A percentile compares a stretch with the other conserved stretches of the same genome.
Evolutionary conservation across 2,329 filamentous ascomycete genomes (phyloP).

Genomic region (Penicillium janthinellum): DNA sequence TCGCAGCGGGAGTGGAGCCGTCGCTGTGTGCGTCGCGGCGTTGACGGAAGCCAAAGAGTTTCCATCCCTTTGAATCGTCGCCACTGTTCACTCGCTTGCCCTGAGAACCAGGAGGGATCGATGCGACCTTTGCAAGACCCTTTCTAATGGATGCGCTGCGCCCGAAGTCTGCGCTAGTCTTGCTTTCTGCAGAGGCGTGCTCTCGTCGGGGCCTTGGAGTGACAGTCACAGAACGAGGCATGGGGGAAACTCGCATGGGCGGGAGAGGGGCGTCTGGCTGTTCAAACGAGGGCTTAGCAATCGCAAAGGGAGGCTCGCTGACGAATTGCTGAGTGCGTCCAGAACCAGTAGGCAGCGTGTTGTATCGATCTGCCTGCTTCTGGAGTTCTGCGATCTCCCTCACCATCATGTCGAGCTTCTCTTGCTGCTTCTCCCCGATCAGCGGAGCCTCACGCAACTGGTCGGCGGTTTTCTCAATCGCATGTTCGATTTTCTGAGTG

Average conservation of each 20-base stretch:
- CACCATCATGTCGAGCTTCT: constrained; percentile 13
- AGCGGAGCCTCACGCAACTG: neutral
- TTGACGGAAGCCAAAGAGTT: constrained; percentile 21
- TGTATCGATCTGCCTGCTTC: neutral
- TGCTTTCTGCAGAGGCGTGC: neutral
- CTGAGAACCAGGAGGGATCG: constrained; percentile 1
- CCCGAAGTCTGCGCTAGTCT: neutral
- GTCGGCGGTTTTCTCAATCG: constrained; percentile 3
- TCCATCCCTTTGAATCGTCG: constrained; percentile 20
- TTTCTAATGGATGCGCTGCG: constrained; percentile 17
- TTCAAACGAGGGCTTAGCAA: constrained; percentile 8
- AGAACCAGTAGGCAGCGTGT: neutral
- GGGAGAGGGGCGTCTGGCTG: neutral
- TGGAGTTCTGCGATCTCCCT: constrained; percentile 13
- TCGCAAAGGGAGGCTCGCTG: constrained; percentile 1
- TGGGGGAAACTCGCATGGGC: neutral
- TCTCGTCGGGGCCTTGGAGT: neutral
- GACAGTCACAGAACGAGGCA: neutral
- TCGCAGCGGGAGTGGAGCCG: neutral
- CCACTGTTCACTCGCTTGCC: constrained; percentile 5
- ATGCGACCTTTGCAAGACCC: constrained; percentile 3
- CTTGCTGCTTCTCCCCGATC: constrained; percentile 13
- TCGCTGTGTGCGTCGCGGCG: constrained; percentile 9
- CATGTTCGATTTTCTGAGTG: constrained; percentile 4
- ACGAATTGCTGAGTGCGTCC: neutral